Conservation (phyloP, 345 rosid species). For the Aurinia saxatilis region DNA sequence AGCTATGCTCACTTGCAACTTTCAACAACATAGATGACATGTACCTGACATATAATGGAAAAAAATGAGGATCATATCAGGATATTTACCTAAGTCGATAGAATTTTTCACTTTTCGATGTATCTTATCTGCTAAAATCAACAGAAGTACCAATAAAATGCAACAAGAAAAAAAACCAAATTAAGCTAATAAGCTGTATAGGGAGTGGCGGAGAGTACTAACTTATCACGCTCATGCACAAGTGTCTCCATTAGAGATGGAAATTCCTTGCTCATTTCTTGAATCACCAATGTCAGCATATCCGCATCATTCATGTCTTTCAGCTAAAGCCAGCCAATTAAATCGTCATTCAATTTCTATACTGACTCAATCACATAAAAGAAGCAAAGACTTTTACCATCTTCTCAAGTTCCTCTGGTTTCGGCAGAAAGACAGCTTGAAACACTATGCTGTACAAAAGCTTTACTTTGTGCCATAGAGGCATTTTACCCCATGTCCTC, state of each 20-base stretch:
- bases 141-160: neutral
- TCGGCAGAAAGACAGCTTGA: slow-evolving; percentile 82
- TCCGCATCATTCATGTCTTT: slow-evolving; percentile 85
- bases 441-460: slow-evolving; percentile 52
- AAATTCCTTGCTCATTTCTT: slow-evolving; percentile 93
- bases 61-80: neutral
- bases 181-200: neutral
- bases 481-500: slow-evolving; percentile 87
- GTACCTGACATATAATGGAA: slow-evolving; percentile 45
- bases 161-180: neutral
- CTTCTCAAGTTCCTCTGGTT: slow-evolving; percentile 67
- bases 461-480: slow-evolving; percentile 81
- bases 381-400: slow-evolving; percentile 38
- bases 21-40: slow-evolving; percentile 60
- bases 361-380: neutral
- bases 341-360: neutral
- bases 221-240: slow-evolving; percentile 95
- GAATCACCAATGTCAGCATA: slow-evolving; percentile 82
- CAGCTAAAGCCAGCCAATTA: slow-evolving; percentile 38
- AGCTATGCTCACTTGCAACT: slow-evolving; percentile 58
- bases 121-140: neutral
- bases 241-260: slow-evolving; percentile 92
- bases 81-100: too few relatives aligned
- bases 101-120: neutral
- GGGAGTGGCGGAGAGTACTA: slow-evolving; percentile 28